phyloP scores from a whole-genome alignment of 495 filamentous ascomycete genomes.

The Sporormia fimetaria region DNA sequence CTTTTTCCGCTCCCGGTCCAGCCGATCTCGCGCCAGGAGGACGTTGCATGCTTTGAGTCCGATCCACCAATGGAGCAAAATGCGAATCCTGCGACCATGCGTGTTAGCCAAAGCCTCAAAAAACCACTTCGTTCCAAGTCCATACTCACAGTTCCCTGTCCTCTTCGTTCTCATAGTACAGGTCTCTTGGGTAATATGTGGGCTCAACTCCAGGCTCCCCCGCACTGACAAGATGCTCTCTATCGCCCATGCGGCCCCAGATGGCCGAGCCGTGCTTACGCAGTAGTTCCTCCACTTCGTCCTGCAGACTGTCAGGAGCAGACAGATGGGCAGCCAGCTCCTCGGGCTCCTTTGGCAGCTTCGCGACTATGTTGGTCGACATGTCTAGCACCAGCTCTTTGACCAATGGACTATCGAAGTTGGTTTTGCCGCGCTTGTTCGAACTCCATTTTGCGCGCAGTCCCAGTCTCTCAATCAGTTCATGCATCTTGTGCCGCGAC shows the following conservation, averaged over 20 bases:
- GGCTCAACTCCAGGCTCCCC: conserved; percentile 3
- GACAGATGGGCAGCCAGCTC: conserved; percentile 4
- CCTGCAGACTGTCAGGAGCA: conserved; percentile 1
- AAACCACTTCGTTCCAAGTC: not conserved
- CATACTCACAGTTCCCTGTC: conserved; percentile 10
- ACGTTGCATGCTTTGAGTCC: conserved; percentile 16
- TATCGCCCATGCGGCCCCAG: conserved; percentile 7
- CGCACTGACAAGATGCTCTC: conserved; percentile 10
- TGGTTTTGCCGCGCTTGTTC: conserved; percentile 18
- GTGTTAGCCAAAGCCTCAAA: not conserved
- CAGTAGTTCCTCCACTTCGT: conserved; percentile 9
- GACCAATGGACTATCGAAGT: conserved; percentile 10
- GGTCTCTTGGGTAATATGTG: conserved; percentile 11
- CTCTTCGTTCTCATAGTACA: conserved; percentile 15
- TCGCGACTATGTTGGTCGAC: conserved; percentile 5
- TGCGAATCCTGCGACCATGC: conserved; percentile 4
- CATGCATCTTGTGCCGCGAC: conserved; percentile 9
- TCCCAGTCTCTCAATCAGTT: conserved; percentile 13
- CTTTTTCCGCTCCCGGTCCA: conserved; percentile 10
- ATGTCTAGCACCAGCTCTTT: conserved; percentile 11
- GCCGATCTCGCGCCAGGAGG: conserved; percentile 13
- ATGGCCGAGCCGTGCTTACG: conserved; percentile 11
- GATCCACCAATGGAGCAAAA: conserved; percentile 18
- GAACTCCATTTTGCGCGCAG: conserved; percentile 13
- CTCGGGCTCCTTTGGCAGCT: conserved; percentile 9